Conservation (phyloP, 129 eudicot genomes). For the Flaveria ramosissima region DNA sequence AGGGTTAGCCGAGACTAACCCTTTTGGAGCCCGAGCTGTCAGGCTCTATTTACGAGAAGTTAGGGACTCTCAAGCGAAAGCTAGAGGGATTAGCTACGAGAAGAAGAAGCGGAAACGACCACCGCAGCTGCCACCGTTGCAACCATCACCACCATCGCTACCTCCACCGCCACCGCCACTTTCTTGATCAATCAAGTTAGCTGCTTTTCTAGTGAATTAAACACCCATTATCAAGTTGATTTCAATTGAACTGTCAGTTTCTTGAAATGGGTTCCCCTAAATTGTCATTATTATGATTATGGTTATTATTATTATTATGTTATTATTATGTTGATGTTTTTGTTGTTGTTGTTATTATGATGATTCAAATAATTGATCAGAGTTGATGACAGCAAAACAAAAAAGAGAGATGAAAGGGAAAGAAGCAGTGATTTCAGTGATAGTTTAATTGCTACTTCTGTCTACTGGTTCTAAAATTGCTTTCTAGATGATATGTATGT, state of each 20-base stretch:
- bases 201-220: conserved; percentile 15
- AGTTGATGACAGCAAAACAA: conserved; percentile 27
- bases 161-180: conserved; percentile 40
- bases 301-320: not conserved
- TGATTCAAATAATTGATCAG: conserved; percentile 30
- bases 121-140: conserved; percentile 34
- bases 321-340: not conserved
- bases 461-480: conserved; percentile 12
- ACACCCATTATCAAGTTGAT: conserved; percentile 12
- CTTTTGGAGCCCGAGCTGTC: conserved; percentile 88
- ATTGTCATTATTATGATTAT: not conserved
- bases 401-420: conserved; percentile 15
- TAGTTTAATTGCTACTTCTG: conserved; percentile 22
- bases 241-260: not conserved
- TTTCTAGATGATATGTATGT: conserved; percentile 2
- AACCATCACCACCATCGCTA: conserved; percentile 6
- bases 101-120: conserved; percentile 84
- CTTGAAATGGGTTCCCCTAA: conserved; percentile 12
- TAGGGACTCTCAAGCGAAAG: conserved; percentile 82
- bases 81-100: conserved; percentile 79
- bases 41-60: conserved; percentile 78
- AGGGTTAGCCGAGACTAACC: conserved; percentile 71
- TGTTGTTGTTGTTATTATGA: conserved; percentile 17
- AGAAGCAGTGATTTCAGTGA: conserved; percentile 35
- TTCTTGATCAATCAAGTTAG: conserved; percentile 50